Base-by-base conservation (phyloP, 163 green algal genomes). In the Volvox carteri region DNA sequence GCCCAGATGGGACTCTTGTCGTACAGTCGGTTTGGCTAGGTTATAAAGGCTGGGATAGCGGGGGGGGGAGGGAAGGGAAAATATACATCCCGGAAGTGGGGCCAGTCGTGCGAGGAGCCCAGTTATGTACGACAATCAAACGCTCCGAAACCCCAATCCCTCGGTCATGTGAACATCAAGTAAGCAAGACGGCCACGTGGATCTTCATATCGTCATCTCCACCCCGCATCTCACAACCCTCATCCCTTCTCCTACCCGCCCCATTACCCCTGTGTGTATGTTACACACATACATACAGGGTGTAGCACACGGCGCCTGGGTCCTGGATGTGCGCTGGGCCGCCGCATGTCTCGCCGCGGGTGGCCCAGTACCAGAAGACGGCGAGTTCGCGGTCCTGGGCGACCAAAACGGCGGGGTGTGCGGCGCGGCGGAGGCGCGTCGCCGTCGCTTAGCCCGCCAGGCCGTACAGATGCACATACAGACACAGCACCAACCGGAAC, bases 301-400 rank as follows among this genome's bases (percentile, higher is more conserved):
- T 4, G 83, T 88, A 9, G 83, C 48, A 0, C 37, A 81, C 67
- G 83, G 83, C 37, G 77, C 65, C 68, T 78, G 67, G 62, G 68
- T 88, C 35, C 37, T 88, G 33, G 83, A 88, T 35, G 68, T 74
- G 46, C 67, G 68, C 2, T 88, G 83, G 83, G 83, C 83, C 2
- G 68, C 68, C 8, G 83, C 83, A 9, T 88, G 83, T 50, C 68
- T 88, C 46, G 30, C 67, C 14, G 48, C 83, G 4, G 68, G 83
- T 0, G 41, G 14, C 1, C 21, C 37, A 4, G 33, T 88, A 16
- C 46, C 50, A 1, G 83, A 88, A 50, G 78, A 75, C 56, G 39
- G 56, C 30, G 56, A 58, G 39, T 87, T 58, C 1, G 44, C 16
- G 65, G 65, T 87, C 23, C 39, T 54, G n/a, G 80, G 62, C 18